Conservation (phyloP, 805 yeast species). For the Zygoascus flipseniorum region DNA sequence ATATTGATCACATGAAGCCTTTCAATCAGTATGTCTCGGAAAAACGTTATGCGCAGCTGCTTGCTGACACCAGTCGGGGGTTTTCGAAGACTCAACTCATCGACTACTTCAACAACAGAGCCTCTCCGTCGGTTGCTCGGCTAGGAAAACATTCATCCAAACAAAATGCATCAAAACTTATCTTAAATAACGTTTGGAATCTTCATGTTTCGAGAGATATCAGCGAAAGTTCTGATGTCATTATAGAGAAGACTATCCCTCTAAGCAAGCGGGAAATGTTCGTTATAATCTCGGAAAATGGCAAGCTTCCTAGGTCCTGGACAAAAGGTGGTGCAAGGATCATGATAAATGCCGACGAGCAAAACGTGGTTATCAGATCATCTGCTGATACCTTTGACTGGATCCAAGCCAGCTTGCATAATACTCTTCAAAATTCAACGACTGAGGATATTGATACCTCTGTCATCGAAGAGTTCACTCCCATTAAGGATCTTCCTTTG, state of each 20-base stretch:
- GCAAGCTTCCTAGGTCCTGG: slow-evolving; percentile 33
- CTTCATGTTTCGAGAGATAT: slow-evolving; percentile 19
- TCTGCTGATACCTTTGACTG: slow-evolving; percentile 35
- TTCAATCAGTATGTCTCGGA: slow-evolving; percentile 11
- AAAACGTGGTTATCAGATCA: slow-evolving; percentile 33
- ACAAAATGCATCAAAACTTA: slow-evolving; percentile 19
- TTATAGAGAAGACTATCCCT: slow-evolving; percentile 28
- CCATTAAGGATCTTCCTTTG: slow-evolving; percentile 13
- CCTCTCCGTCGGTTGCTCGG: neutral
- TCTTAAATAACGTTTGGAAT: slow-evolving; percentile 33
- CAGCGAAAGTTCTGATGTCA: slow-evolving; percentile 28
- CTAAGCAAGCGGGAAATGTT: slow-evolving; percentile 35
- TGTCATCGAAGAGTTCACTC: slow-evolving; percentile 6
- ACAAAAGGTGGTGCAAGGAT: slow-evolving; percentile 36
- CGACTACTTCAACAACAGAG: slow-evolving; percentile 6
- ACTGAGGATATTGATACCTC: slow-evolving; percentile 30
- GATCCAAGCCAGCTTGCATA: slow-evolving; percentile 35
- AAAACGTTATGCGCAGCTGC: slow-evolving; percentile 19
- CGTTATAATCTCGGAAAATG: slow-evolving; percentile 33
- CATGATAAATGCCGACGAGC: slow-evolving; percentile 27
- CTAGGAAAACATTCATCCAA: slow-evolving; percentile 12
- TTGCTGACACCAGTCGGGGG: slow-evolving; percentile 19
- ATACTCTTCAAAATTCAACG: slow-evolving; percentile 25
- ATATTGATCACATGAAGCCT: slow-evolving; percentile 17
- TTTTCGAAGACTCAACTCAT: slow-evolving; percentile 23